phyloP scores from a whole-genome alignment of 2,329 filamentous ascomycete genomes.

The Fusarium nygamai region DNA sequence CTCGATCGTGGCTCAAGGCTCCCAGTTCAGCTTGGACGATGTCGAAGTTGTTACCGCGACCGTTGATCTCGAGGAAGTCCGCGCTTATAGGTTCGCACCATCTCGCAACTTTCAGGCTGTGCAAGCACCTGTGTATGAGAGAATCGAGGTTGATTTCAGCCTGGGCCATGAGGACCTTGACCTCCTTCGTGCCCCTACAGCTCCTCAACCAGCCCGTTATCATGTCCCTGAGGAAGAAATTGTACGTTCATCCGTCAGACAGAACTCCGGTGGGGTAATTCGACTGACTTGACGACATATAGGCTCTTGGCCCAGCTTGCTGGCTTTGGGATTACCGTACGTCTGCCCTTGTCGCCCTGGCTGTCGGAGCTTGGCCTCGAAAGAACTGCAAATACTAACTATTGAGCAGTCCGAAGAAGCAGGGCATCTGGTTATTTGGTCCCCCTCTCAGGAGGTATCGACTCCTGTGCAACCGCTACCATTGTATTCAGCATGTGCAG shows the following conservation, averaged over 20 bases:
- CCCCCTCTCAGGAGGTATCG: conserved; percentile 34
- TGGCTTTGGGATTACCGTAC: conserved; percentile 31
- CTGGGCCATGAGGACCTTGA: conserved; percentile 47
- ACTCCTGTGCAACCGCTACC: conserved; percentile 37
- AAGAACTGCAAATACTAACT: neutral
- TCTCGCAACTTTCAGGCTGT: conserved; percentile 69
- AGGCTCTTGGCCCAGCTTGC: conserved; percentile 27
- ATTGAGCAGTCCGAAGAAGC: conserved; percentile 16
- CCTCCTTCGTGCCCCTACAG: conserved; percentile 43
- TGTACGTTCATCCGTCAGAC: neutral
- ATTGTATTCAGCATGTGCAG: conserved; percentile 62
- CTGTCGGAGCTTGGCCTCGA: neutral
- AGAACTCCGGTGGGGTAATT: neutral
- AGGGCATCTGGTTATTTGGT: conserved; percentile 22
- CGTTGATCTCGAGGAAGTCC: conserved; percentile 76
- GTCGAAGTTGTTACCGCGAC: conserved; percentile 74
- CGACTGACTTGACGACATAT: neutral
- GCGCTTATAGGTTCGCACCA: conserved; percentile 64
- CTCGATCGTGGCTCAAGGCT: conserved; percentile 69
- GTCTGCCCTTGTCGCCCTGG: neutral
- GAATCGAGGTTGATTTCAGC: conserved; percentile 39
- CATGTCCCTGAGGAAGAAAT: conserved; percentile 41
- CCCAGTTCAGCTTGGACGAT: conserved; percentile 67
- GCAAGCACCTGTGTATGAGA: conserved; percentile 24
- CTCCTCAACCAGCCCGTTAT: conserved; percentile 29